Conservation (phyloP, 305 asterid genomes). For the Solanum hybrid region DNA sequence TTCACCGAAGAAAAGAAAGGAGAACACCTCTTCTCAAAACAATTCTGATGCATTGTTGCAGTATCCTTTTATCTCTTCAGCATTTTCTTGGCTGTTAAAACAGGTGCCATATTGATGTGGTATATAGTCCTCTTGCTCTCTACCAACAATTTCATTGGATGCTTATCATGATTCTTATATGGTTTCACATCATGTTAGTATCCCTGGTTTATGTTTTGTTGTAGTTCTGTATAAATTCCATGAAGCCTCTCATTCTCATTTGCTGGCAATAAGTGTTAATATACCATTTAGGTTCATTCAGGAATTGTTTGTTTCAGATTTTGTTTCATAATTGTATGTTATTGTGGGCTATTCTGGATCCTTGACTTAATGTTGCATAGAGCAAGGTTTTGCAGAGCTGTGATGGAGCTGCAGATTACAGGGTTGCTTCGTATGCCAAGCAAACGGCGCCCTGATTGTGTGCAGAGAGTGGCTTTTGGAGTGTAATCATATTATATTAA, state of each 20-base stretch:
- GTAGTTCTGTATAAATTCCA: neutral
- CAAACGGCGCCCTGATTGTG: constrained; percentile 78
- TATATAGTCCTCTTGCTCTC: neutral
- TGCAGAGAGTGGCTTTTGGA: constrained; percentile 85
- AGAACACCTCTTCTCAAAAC: constrained; percentile 17
- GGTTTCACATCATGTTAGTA: neutral
- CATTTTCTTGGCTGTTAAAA: neutral
- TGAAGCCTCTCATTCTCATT: neutral
- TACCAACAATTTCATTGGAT: neutral
- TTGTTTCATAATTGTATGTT: neutral
- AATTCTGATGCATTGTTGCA: constrained; percentile 59
- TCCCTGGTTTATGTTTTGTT: neutral
- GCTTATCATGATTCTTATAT: neutral
- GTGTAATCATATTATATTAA: neutral
- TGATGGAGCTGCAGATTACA: constrained; percentile 69
- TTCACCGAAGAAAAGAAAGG: constrained; percentile 69
- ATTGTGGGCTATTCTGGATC: constrained; percentile 12
- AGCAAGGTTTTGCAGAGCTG: constrained; percentile 89
- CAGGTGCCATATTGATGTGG: neutral
- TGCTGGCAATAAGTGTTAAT: neutral
- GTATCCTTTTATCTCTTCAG: constrained; percentile 49
- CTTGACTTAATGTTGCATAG: constrained; percentile 45
- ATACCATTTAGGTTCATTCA: neutral
- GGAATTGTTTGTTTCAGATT: neutral
- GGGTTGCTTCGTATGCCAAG: constrained; percentile 87